Percentiles rank a stretch among this genome's conserved stretches.
Conservation (phyloP, 371 early-diverging fungal genomes). For the Umbelopsis sp. region DNA sequence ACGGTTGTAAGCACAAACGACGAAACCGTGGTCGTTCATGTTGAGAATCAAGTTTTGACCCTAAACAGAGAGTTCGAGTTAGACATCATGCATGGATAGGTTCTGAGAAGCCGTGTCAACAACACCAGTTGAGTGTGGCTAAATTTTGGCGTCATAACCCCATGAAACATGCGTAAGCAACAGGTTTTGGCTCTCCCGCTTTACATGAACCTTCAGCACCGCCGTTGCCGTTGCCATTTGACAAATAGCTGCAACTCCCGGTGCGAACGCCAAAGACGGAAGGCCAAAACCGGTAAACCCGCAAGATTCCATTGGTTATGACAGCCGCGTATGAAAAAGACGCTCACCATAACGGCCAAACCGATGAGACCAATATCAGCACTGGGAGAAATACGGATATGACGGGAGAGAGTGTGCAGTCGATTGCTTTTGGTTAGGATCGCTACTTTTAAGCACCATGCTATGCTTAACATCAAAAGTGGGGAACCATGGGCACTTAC, state of each 20-base stretch:
- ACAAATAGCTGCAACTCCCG: not conserved
- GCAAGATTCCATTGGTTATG: too few species aligned
- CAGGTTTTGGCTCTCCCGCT: too few species aligned
- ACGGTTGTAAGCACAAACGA: constrained; percentile 96
- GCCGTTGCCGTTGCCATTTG: not conserved
- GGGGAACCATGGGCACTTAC: not conserved
- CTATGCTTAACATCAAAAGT: not conserved
- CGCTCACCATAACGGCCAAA: constrained; percentile 97
- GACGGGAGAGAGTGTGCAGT: constrained; percentile 11
- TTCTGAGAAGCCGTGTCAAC: not conserved
- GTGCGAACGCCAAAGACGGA: too few species aligned
- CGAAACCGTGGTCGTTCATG: constrained; percentile 97
- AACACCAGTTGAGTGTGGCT: too few species aligned
- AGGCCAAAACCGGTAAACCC: too few species aligned
- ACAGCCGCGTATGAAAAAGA: too few species aligned
- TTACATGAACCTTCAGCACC: too few species aligned
- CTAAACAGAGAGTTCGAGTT: constrained; percentile 45
- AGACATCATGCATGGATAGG: not conserved
- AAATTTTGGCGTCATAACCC: too few species aligned
- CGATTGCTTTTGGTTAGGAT: constrained; percentile 4
- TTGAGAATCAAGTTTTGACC: constrained; percentile 99
- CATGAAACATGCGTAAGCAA: too few species aligned
- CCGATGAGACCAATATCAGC: constrained; percentile 99
- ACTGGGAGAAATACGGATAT: constrained; percentile 43
- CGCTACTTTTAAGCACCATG: not conserved